A percentile compares a stretch with the other conserved stretches of the same genome.
Conservation (phyloP, 2,329 filamentous ascomycete genomes). For the Cadophora gregata region DNA sequence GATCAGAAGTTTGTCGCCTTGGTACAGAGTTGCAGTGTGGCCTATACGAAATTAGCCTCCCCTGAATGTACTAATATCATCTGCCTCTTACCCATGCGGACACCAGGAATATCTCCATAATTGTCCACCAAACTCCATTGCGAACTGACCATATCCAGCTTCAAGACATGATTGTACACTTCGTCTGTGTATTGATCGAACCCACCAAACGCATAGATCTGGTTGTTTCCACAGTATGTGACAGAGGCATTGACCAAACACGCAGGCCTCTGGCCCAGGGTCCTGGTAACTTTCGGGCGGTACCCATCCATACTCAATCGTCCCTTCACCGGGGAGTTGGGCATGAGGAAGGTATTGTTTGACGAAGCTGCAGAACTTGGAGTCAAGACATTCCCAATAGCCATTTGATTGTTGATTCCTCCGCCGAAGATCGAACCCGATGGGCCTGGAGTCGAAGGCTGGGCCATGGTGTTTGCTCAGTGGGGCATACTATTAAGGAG, state of each 20-base stretch:
- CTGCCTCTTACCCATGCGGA: constrained; percentile 80
- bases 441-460: constrained; percentile 52
- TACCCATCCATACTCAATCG: constrained; percentile 74
- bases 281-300: constrained; percentile 81
- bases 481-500: constrained; percentile 14
- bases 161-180: constrained; percentile 96
- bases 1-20: constrained; percentile 93
- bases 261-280: constrained; percentile 81
- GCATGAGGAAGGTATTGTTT: constrained; percentile 89
- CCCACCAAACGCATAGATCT: constrained; percentile 97
- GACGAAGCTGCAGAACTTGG: constrained; percentile 60
- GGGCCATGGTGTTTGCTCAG: constrained; percentile 46
- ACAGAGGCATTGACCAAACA: constrained; percentile 98
- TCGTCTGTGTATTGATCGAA: constrained; percentile 99
- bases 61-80: not conserved
- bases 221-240: constrained; percentile 97
- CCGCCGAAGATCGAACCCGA: constrained; percentile 55
- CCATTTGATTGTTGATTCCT: constrained; percentile 30
- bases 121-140: constrained; percentile 98
- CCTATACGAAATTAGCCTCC: constrained; percentile 57
- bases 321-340: constrained; percentile 77
- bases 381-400: constrained; percentile 42
- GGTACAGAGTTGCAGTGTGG: constrained; percentile 92
- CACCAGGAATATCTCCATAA: constrained; percentile 96
- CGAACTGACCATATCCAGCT: constrained; percentile 82